phyloP scores from a whole-genome alignment of 148 eudicot genomes.

The Amaranthus hypochondriacus region DNA sequence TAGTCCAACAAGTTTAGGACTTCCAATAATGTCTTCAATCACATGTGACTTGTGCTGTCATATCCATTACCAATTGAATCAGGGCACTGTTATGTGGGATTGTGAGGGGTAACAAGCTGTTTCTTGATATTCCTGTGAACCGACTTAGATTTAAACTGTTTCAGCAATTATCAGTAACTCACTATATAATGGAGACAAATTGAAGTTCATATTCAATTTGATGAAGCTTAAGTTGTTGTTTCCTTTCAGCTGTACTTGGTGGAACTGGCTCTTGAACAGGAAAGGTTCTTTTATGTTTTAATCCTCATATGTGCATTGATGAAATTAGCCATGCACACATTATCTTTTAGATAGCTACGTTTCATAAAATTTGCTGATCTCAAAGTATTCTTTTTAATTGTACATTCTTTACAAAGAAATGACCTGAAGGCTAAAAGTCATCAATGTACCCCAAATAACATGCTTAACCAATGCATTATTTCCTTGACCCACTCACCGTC shows the following conservation, averaged over 20 bases:
- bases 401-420: not conserved
- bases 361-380: not conserved
- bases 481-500: no score
- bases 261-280: not conserved
- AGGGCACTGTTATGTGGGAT: not conserved
- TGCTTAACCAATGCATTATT: not conserved
- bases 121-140: conserved; percentile 1
- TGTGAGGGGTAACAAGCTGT: not conserved
- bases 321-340: not conserved
- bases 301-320: not conserved
- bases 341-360: not conserved
- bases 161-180: not conserved
- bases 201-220: not conserved
- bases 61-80: conserved; percentile 3
- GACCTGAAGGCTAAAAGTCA: conserved; percentile 1
- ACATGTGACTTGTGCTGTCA: conserved; percentile 12
- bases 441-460: not conserved
- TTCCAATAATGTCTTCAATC: not conserved
- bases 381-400: not conserved
- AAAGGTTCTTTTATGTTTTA: not conserved
- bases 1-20: conserved; percentile 6
- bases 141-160: not conserved
- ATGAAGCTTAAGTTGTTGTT: not conserved
- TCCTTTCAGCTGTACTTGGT: conserved; percentile 5
- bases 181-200: not conserved